Conservation (phyloP, 768 basidiomycete genomes). For the Mycena leptocephala region DNA sequence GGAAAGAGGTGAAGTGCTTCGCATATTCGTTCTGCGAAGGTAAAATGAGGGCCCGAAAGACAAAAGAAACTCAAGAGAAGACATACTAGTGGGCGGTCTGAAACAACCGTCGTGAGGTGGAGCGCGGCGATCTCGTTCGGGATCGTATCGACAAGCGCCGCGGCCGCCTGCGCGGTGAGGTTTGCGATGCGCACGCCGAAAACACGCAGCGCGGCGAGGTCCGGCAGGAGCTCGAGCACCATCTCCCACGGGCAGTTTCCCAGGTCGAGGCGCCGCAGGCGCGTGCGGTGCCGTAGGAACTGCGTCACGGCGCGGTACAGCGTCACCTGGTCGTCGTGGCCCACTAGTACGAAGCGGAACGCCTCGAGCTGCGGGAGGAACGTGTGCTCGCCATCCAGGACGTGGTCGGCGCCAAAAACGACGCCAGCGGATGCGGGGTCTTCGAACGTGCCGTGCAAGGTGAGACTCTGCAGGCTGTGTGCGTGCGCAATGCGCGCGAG, state of each 20-base stretch:
- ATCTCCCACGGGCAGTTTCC: constrained; percentile 80
- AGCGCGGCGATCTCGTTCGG: constrained; percentile 69
- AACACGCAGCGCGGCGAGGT: constrained; percentile 67
- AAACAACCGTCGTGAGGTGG: constrained; percentile 65
- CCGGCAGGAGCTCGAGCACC: constrained; percentile 65
- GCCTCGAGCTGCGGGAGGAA: constrained; percentile 75
- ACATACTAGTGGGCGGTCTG: constrained; percentile 67
- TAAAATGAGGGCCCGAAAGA: neutral
- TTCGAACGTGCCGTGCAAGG: constrained; percentile 78
- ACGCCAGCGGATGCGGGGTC: constrained; percentile 71
- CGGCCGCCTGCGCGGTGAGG: constrained; percentile 56
- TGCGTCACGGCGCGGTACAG: constrained; percentile 71
- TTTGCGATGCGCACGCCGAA: constrained; percentile 72
- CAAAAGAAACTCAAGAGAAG: neutral
- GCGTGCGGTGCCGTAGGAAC: constrained; percentile 66
- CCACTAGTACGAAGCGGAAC: constrained; percentile 77
- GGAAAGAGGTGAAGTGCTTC: constrained; percentile 61
- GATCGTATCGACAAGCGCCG: constrained; percentile 57
- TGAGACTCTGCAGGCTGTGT: constrained; percentile 73
- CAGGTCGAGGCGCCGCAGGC: constrained; percentile 71
- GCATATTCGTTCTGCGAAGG: constrained; percentile 68
- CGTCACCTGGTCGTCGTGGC: constrained; percentile 69
- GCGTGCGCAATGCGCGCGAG: constrained; percentile 77
- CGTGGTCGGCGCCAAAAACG: constrained; percentile 74
- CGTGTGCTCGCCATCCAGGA: constrained; percentile 70